Conservation (phyloP, 768 basidiomycete species). For the Boletus vinaceobasis region DNA sequence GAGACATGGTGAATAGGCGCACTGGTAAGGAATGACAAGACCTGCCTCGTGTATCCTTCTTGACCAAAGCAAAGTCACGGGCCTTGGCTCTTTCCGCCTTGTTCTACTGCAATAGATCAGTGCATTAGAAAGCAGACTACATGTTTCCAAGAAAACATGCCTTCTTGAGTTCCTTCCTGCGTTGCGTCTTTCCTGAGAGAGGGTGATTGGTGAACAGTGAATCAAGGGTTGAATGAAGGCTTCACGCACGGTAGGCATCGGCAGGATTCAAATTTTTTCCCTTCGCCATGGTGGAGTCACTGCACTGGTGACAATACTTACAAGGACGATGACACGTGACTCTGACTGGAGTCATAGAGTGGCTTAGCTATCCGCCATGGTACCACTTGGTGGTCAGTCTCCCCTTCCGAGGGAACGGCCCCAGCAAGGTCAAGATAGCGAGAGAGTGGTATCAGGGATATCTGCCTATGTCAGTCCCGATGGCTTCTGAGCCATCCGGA, state of each 20-base stretch:
- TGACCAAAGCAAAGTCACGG: conserved; percentile 86
- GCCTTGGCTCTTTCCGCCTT: conserved; percentile 78
- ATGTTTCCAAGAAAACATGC: conserved; percentile 31
- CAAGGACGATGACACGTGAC: conserved; percentile 25
- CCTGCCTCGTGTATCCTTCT: conserved; percentile 87
- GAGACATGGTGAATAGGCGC: conserved; percentile 8
- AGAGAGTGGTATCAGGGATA: conserved; percentile 19
- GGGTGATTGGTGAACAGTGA: background rate
- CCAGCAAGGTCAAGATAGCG: conserved; percentile 16
- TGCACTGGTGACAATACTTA: too few relatives aligned
- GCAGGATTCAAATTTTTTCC: conserved; percentile 87
- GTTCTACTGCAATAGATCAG: conserved; percentile 65
- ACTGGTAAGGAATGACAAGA: background rate
- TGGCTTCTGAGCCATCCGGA: conserved; percentile 24
- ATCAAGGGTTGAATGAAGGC: background rate
- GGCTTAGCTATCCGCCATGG: background rate
- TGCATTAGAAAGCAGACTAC: conserved; percentile 6
- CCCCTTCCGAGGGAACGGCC: conserved; percentile 51
- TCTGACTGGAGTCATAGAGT: conserved; percentile 18
- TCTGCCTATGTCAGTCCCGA: conserved; percentile 24
- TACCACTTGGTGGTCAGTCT: conserved; percentile 29
- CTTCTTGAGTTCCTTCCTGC: conserved; percentile 96
- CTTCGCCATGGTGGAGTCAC: conserved; percentile 91
- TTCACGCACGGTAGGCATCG: conserved; percentile 79
- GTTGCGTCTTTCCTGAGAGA: conserved; percentile 76